Conservation (phyloP, 208 protist species). For the Trypanosoma cruzi region DNA sequence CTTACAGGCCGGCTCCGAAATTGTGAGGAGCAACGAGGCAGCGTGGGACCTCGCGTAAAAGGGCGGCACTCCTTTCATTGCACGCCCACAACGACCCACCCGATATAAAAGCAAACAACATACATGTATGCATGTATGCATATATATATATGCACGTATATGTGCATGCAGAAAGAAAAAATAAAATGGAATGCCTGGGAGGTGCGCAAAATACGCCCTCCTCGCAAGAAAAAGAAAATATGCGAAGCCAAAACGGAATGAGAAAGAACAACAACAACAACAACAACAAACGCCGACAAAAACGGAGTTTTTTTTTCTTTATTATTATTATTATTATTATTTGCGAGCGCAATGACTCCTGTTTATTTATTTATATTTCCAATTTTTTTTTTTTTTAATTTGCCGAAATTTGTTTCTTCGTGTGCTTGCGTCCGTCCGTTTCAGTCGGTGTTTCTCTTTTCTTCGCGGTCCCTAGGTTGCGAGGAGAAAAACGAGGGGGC, state of each 20-base stretch:
- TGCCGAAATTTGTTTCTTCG: no score
- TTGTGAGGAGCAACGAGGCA: constrained; percentile 53
- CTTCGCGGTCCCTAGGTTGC: no score
- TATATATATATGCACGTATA: neutral
- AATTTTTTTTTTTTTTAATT: neutral
- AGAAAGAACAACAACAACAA: no score
- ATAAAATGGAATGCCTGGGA: no score
- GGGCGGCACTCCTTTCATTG: neutral
- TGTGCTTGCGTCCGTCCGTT: no score
- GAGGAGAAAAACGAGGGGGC: no score
- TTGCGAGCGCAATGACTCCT: neutral
- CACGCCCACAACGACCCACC: neutral
- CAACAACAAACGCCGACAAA: no score
- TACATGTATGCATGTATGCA: constrained; percentile 14
- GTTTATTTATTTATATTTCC: neutral
- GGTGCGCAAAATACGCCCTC: no score
- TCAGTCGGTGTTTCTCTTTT: no score
- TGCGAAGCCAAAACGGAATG: no score
- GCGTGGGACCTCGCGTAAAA: constrained; percentile 53
- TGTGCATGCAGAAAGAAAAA: neutral
- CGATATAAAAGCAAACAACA: neutral
- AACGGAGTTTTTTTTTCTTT: neutral
- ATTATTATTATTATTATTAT: no score
- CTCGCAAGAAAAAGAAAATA: no score
- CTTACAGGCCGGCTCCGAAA: constrained; percentile 42